Base-by-base conservation (phyloP, 139 green algal species). In the Picochlorum sp. region DNA sequence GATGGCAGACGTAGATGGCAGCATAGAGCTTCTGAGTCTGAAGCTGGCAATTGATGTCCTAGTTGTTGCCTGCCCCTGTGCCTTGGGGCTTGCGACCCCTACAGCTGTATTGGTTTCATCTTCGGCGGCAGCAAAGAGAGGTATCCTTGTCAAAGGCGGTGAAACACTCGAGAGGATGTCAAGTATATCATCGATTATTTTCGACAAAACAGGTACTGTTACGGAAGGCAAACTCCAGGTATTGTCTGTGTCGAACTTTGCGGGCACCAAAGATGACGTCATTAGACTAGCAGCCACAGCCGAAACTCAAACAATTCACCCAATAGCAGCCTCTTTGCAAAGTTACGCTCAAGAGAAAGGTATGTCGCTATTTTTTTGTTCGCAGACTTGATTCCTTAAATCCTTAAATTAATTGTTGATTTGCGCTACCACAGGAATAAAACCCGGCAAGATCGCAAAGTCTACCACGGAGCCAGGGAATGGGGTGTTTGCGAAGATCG, bases 131-230 rank as follows among this genome's bases (percentile, higher is more conserved):
- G 90, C 90, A 11, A 69, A 70, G 44, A 63, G 81, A 21, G 92
- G 92, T 3, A 71, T 99, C 61, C 81, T 98, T 58, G 70, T 96
- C 50, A 68, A 90, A 1, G 77, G 85, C 21, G 94, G 91, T 0
- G 91, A 96, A 38, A 88, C 94, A 34, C 66, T 99, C 41, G 90
- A 98, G 80, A 70, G 72, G 7, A 57, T 91, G 38, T 78, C 73
- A 28, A 37, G 57, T 8, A 77, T 97, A 20, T 70, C 89, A 63
- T 85, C 77, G 2, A 69, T 96, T 8, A 82, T 94, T 10, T 95
- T 98, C 75, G 92, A 98, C 82, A 98, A 98, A 81, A 98, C 92
- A 2, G 92, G 92, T 37, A 98, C 92, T 7, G 75, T 98, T 4
- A 98, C 92, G 0, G 54, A 81, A 38, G 90, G 84, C 31, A 24